Percentiles rank a stretch among this genome's conserved stretches.
Conservation (phyloP, 345 rosid species). For the Turritis glabra region DNA sequence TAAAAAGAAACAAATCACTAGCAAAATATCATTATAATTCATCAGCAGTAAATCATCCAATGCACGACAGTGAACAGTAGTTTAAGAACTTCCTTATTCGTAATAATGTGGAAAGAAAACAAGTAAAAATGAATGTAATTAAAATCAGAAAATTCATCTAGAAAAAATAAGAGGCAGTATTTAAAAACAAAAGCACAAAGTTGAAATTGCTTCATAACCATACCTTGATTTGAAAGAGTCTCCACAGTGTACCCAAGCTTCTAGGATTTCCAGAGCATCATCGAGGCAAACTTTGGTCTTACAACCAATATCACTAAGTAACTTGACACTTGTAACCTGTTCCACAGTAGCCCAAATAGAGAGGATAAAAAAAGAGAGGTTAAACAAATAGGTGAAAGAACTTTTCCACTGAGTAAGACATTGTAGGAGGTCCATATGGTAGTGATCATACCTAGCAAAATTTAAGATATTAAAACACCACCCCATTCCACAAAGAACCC, state of each 20-base stretch:
- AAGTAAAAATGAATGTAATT: not conserved
- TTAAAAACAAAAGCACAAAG: constrained; percentile 1
- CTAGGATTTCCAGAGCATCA: constrained; percentile 60
- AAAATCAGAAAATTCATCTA: not conserved
- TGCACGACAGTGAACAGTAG: not conserved
- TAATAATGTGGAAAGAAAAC: constrained; percentile 14
- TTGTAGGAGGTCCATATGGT: constrained; percentile 3
- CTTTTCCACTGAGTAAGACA: constrained; percentile 24
- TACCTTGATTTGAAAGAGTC: constrained; percentile 69
- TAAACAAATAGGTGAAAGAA: constrained; percentile 14
- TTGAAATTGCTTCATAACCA: not conserved
- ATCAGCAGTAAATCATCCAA: not conserved
- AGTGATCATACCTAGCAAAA: not conserved
- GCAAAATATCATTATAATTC: constrained; percentile 5
- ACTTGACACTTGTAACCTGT: constrained; percentile 69
- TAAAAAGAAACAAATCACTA: not conserved
- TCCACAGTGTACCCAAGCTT: constrained; percentile 56
- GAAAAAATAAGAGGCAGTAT: constrained; percentile 1
- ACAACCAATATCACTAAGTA: constrained; percentile 65
- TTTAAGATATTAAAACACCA: constrained; percentile 1
- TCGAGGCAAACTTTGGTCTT: constrained; percentile 65
- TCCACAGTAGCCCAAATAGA: constrained; percentile 31
- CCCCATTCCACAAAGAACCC: constrained; percentile 3
- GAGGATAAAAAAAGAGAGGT: constrained; percentile 2
- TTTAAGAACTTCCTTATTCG: constrained; percentile 1